These are phyloP conservation scores for Hanseniaspora guilliermondii DNA, from an alignment of 805 yeast species.

Conservation along the genomic window DNA sequence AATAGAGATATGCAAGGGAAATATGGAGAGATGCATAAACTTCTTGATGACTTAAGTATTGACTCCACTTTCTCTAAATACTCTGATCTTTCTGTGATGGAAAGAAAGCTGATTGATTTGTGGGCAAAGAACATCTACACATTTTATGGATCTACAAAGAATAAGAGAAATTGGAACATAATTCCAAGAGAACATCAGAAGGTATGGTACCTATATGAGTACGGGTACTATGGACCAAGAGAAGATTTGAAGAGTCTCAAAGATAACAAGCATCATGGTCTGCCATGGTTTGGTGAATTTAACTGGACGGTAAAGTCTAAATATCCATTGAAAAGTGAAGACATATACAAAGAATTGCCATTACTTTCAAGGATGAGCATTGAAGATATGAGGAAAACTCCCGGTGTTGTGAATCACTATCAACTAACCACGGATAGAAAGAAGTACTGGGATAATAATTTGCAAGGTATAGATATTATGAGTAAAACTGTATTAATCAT, in stretches of 20 bases:
- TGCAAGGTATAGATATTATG: slow-evolving; percentile 20
- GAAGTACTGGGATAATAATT: slow-evolving; percentile 25
- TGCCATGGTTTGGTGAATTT: slow-evolving; percentile 19
- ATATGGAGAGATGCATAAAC: slow-evolving; percentile 2
- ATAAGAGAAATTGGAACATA: slow-evolving; percentile 41
- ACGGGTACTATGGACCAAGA: slow-evolving; percentile 63
- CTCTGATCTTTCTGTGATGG: neutral
- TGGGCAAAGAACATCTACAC: slow-evolving; percentile 13
- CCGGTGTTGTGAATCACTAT: slow-evolving; percentile 17
- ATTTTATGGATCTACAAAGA: slow-evolving; percentile 21
- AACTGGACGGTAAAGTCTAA: slow-evolving; percentile 40
- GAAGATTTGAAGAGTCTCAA: slow-evolving; percentile 32
- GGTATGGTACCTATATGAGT: slow-evolving; percentile 48
- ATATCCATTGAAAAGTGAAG: slow-evolving; percentile 49
- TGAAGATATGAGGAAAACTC: slow-evolving; percentile 16
- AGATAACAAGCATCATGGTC: neutral
- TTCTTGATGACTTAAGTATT: neutral
- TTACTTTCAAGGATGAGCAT: slow-evolving; percentile 23
- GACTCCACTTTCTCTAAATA: neutral
- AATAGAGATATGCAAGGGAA: neutral
- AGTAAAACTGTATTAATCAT: slow-evolving; percentile 25
- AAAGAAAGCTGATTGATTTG: neutral
- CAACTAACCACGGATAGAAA: slow-evolving; percentile 16
- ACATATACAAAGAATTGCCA: slow-evolving; percentile 18
- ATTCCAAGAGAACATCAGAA: slow-evolving; percentile 40